Base-by-base conservation (phyloP, 805 yeast species). In the Pichia deserticola region DNA sequence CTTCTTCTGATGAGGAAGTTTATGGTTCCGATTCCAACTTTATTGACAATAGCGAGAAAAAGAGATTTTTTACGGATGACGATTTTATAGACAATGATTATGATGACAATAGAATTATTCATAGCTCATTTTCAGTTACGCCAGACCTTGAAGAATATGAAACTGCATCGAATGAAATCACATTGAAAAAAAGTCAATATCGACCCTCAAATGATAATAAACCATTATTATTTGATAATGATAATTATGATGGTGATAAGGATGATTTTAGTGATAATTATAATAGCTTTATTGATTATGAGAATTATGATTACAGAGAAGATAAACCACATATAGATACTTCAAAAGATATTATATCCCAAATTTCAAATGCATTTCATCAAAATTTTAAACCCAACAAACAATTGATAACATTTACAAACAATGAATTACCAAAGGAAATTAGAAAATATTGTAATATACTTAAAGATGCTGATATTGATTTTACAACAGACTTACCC, bases 401-500 rank as follows among this genome's bases (percentile, higher is more conserved):
- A 33, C 11, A 15, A 25, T 11, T 13, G 29, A n/a, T 33, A 5
- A 3, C 33, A 8, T 45, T 45, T n/a, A n/a, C 33, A 25, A 42
- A 40, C 12, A 11, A 30, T 9, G 20, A 30, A 11, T 34, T 36
- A n/a, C 7, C 51, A 25, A 30, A 34, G 32, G 42, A 45, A 6
- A 33, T 42, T 5, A 32, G 36, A 28, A 42, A 40, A 27, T 37
- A 32, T 38, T 29, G 46, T 15, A 38, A 42, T 25, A 48, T 71
- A 28, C 42, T 75, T 10, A 53, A 63, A n/a, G 54, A 63, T 7
- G 56, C 81, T 28, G 87, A 84, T 54, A 68, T 68, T 12, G 72
- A 73, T 1, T 77, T 73, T 51, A 63, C 81, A 34, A 63, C 64
- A 11, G 89, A 86, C 62, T 64, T 86, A 33, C 75, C 84, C 0